phyloP scores from a whole-genome alignment of 768 basidiomycete species.

The Termitomyces eurrhizus region DNA sequence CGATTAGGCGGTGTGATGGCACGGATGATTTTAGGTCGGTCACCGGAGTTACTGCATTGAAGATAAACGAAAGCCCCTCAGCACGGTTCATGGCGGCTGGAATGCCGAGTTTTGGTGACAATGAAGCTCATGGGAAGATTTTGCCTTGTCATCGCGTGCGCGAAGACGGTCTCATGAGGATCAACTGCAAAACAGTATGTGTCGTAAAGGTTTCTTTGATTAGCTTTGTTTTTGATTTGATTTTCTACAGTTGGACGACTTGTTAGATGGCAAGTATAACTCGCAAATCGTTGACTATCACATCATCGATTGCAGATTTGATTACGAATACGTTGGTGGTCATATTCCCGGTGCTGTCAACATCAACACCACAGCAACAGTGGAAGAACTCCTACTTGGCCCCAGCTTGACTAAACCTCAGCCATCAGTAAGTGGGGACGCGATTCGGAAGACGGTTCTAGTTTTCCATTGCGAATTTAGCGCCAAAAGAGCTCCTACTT shows the following conservation, averaged over 20 bases:
- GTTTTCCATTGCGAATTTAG: conserved; percentile 99
- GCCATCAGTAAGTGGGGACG: conserved; percentile 73
- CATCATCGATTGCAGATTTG: conserved; percentile 95
- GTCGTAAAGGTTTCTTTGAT: conserved; percentile 4
- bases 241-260: conserved; percentile 58
- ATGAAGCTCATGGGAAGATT: conserved; percentile 90
- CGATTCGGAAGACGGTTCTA: conserved; percentile 72
- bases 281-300: conserved; percentile 63
- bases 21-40: conserved; percentile 77
- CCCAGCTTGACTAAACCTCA: conserved; percentile 49
- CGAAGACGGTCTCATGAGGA: conserved; percentile 94
- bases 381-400: conserved; percentile 81
- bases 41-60: conserved; percentile 59
- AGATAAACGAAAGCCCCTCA: conserved; percentile 54
- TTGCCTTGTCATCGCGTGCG: conserved; percentile 91
- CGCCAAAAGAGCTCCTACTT: conserved; percentile 91
- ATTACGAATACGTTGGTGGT: conserved; percentile 93
- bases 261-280: conserved; percentile 74
- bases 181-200: conserved; percentile 74
- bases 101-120: conserved; percentile 86
- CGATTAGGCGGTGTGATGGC: conserved; percentile 75
- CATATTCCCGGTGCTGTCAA: conserved; percentile 92
- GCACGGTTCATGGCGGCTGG: conserved; percentile 55
- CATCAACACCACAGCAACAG: conserved; percentile 72
- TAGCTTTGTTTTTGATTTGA: conserved; percentile 3